These are phyloP conservation scores for Lipomyces lipofer DNA, from an alignment of 805 yeast species.

Conservation along the genomic window DNA sequence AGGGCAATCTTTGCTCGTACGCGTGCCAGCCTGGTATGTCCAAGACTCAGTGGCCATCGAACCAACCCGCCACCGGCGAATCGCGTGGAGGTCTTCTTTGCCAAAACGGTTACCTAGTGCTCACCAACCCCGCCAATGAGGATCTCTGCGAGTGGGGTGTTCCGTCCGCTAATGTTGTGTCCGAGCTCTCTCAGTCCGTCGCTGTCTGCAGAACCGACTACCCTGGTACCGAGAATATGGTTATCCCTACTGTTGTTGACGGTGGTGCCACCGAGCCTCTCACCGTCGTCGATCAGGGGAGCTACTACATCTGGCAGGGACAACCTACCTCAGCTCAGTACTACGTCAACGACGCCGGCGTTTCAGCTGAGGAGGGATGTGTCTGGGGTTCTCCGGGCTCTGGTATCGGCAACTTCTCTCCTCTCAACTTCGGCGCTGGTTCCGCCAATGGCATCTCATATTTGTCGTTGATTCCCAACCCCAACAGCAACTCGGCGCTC, in stretches of 20 bases:
- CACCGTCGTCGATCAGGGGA: constrained; percentile 74
- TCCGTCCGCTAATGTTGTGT: constrained; percentile 65
- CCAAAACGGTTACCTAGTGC: constrained; percentile 76
- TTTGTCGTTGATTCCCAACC: constrained; percentile 76
- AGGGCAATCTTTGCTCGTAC: constrained; percentile 94
- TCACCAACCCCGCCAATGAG: constrained; percentile 64
- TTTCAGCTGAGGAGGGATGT: constrained; percentile 86
- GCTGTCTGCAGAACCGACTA: constrained; percentile 98
- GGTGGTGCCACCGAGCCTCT: constrained; percentile 67
- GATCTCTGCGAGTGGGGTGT: constrained; percentile 88
- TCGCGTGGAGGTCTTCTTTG: constrained; percentile 93
- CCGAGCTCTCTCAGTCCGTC: constrained; percentile 62
- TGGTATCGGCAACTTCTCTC: constrained; percentile 97
- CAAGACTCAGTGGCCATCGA: constrained; percentile 94
- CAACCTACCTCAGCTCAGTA: constrained; percentile 86
- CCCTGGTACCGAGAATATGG: constrained; percentile 99
- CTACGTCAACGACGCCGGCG: constrained; percentile 97
- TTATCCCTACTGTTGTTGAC: constrained; percentile 78
- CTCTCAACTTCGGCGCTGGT: constrained; percentile 93
- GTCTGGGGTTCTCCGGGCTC: constrained; percentile 83
- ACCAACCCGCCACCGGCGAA: constrained; percentile 84
- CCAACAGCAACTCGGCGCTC: constrained; percentile 76
- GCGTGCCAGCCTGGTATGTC: constrained; percentile 99
- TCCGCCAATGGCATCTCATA: constrained; percentile 61
- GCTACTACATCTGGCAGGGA: constrained; percentile 82